Evolutionary conservation across 164 flowering plant genomes (phyloP), one percentile per base, ranked within the genome.

Genomic region (Liquidambar formosana): DNA sequence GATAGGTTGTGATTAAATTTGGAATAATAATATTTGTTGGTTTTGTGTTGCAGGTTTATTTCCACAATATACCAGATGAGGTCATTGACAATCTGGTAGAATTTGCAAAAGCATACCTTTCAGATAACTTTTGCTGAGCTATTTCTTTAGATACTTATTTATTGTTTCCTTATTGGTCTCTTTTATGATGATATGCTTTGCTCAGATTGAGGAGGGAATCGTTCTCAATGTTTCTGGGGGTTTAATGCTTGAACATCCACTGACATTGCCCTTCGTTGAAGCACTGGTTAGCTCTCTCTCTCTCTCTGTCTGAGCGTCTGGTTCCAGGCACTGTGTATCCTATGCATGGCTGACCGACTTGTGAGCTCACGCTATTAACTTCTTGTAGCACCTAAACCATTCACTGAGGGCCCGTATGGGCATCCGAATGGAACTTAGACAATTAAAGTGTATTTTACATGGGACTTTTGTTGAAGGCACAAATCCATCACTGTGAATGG

Each of bases 221-320:
- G 75, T 85, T 25, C 78, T 88, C 43, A 81, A 88, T n/a, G 97
- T 92, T 79, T 93, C 97, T 66, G 98, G 98, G 19, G 96, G 89
- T 70, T 78, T 94, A 70, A 81, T 85, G 82, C 82, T 92, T 41
- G 96, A 94, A 76, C 94, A 94, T 83, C 96, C 96, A 58, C 71
- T 88, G 67, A 83, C 77, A 19, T 73, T 78, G 63, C 91, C 84
- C 15, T 82, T 84, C 64, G 83, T 87, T 44, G 84, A 87, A 57
- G 73, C 86, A 25, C 80, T 85, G 88, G 92, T 85, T 15, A 74
- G 78, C 27, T 8, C 46, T 57, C 68, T 64, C 69, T 56, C 71
- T 27, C 66, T 58, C 54, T 71, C 46, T 15, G 43, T 65, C 47
- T 43, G 58, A 15, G 61, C n/a, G 11, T 19, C 27, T 47, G 27